A percentile compares a stretch with the other conserved stretches of the same genome.
Conservation (phyloP, 306 rosid genomes). For the Casuarina glauca region DNA sequence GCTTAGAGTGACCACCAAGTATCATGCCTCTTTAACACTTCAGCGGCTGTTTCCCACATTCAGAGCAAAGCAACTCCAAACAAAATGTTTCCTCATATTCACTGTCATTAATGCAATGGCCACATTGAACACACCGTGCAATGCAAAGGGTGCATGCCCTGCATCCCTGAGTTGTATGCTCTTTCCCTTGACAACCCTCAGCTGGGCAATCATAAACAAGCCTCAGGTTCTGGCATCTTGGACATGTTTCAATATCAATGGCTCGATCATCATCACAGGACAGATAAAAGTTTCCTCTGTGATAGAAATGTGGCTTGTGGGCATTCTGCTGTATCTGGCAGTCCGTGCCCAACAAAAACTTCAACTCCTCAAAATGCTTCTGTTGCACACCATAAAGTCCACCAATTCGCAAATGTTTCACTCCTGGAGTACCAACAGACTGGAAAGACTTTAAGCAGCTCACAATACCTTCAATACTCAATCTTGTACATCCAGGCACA, state of each 20-base stretch:
- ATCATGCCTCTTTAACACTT: constrained; percentile 34
- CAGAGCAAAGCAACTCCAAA: constrained; percentile 73
- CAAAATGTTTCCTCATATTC: constrained; percentile 91
- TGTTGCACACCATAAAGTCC: constrained; percentile 75
- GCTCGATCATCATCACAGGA: constrained; percentile 67
- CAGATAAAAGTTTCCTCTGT: constrained; percentile 60
- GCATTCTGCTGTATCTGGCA: constrained; percentile 45
- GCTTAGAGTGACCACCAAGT: constrained; percentile 25
- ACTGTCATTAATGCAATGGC: constrained; percentile 69
- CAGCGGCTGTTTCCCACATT: constrained; percentile 49
- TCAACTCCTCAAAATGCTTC: constrained; percentile 70
- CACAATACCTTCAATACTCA: constrained; percentile 77
- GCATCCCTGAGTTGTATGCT: constrained; percentile 49
- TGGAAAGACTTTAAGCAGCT: constrained; percentile 59
- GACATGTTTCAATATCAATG: constrained; percentile 78
- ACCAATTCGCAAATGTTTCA: constrained; percentile 81
- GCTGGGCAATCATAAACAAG: constrained; percentile 88
- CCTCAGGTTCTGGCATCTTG: constrained; percentile 74
- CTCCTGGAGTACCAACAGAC: constrained; percentile 50
- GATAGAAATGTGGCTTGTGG: constrained; percentile 63
- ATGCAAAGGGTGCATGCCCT: constrained; percentile 87
- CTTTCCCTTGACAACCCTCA: constrained; percentile 60
- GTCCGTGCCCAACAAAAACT: constrained; percentile 60
- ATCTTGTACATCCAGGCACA: constrained; percentile 90
- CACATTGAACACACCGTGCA: constrained; percentile 76